phyloP scores from a whole-genome alignment of 352 stramenopile species.

The Phytophthora tentaculata region DNA sequence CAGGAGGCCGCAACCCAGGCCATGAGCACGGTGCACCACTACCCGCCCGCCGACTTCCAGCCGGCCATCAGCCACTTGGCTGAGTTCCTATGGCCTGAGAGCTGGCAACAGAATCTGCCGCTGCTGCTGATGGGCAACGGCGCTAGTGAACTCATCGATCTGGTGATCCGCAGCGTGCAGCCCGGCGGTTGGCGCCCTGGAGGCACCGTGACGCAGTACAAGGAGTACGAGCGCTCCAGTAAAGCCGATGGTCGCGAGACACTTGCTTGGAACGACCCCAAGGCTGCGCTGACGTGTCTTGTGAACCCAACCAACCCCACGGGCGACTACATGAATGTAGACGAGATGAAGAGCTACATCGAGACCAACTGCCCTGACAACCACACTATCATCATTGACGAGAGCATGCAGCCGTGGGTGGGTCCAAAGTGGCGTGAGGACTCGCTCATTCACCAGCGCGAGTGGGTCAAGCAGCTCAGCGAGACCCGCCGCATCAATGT shows the following conservation, averaged over 20 bases:
- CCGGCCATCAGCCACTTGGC: conserved; percentile 88
- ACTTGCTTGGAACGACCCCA: conserved; percentile 74
- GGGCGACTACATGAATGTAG: conserved; percentile 86
- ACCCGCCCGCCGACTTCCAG: conserved; percentile 91
- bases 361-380: conserved; percentile 82
- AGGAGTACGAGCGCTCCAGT: conserved; percentile 89
- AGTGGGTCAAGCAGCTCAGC: conserved; percentile 81
- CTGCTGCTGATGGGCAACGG: conserved; percentile 86
- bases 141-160: conserved; percentile 86
- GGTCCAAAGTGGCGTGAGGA: conserved; percentile 85
- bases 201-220: conserved; percentile 84
- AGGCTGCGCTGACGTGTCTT: conserved; percentile 82
- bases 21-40: conserved; percentile 88
- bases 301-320: conserved; percentile 93
- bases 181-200: conserved; percentile 75
- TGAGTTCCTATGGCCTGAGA: conserved; percentile 82
- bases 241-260: conserved; percentile 83
- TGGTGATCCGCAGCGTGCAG: conserved; percentile 87
- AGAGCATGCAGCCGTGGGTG: conserved; percentile 93
- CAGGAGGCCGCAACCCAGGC: conserved; percentile 73
- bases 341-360: conserved; percentile 89
- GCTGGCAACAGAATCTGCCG: conserved; percentile 63
- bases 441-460: conserved; percentile 87
- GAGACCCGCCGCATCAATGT: conserved; percentile 84
- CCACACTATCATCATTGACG: conserved; percentile 92